Percentiles rank a stretch among this genome's conserved stretches.
Evolutionary conservation across 2,329 filamentous ascomycete species (phyloP).

Genomic region (Cordyceps fumosorosea): DNA sequence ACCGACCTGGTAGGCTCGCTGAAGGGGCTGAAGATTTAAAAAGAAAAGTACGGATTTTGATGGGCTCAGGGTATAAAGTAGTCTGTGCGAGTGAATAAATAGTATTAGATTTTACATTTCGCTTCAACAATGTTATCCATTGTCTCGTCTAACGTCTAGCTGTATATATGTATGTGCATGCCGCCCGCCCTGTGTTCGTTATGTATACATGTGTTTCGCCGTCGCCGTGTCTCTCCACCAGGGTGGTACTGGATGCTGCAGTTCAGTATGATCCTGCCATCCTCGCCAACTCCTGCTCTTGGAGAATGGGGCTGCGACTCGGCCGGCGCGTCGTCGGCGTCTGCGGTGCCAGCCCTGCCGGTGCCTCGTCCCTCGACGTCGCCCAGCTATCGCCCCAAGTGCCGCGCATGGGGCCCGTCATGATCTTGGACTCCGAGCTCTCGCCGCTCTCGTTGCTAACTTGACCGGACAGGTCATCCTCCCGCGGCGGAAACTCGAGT

Average conservation of each 20-base stretch:
- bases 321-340: constrained; percentile 8
- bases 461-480: background rate
- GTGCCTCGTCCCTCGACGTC: constrained; percentile 20
- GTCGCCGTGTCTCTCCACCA: background rate
- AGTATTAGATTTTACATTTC: constrained; percentile 1
- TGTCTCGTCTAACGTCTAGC: background rate
- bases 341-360: background rate
- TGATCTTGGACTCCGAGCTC: constrained; percentile 5
- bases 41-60: too few relatives aligned
- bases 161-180: background rate
- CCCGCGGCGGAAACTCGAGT: constrained; percentile 1
- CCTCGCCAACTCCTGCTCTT: constrained; percentile 19
- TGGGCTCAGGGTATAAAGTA: too few relatives aligned
- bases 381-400: constrained; percentile 23
- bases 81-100: background rate
- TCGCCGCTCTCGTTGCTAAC: background rate
- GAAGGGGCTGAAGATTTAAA: constrained; percentile 34
- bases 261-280: constrained; percentile 23
- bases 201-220: background rate
- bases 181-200: background rate
- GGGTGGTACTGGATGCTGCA: background rate
- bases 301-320: constrained; percentile 19
- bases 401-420: constrained; percentile 11
- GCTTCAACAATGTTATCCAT: background rate
- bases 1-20: constrained; percentile 59